phyloP scores from a whole-genome alignment of 1,139 yeast genomes.

The Geotrichum restrictum region DNA sequence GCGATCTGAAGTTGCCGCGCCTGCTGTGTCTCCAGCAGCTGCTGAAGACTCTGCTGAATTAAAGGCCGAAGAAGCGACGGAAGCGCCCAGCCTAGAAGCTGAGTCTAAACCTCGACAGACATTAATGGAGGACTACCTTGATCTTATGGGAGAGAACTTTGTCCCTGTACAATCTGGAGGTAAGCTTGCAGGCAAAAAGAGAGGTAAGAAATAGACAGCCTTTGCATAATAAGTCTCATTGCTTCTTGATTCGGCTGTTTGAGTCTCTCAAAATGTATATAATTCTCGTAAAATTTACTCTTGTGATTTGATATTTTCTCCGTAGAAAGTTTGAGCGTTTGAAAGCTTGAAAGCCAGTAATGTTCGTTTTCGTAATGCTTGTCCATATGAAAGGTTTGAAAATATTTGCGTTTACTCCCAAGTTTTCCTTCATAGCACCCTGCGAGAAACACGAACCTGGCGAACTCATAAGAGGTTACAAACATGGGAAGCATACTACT shows the following conservation, averaged over 20 bases:
- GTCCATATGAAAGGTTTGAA: too few relatives aligned
- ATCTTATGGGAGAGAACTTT: constrained; percentile 59
- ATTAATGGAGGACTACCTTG: constrained; percentile 53
- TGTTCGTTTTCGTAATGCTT: too few relatives aligned
- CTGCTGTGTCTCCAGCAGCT: constrained; percentile 8
- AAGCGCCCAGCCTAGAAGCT: constrained; percentile 8
- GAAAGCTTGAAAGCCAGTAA: too few relatives aligned
- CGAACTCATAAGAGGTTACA: background rate
- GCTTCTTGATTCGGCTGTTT: constrained; percentile 11
- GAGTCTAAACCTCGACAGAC: constrained; percentile 23
- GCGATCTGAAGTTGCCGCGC: constrained; percentile 2
- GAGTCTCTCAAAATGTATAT: constrained; percentile 5
- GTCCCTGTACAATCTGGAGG: constrained; percentile 62
- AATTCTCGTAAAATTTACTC: background rate
- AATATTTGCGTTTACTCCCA: too few relatives aligned
- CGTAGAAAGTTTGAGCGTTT: too few relatives aligned
- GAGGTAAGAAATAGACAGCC: constrained; percentile 37
- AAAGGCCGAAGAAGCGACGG: constrained; percentile 31
- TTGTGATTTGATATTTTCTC: constrained; percentile 5
- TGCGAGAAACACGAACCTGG: too few relatives aligned
- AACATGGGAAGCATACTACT: constrained; percentile 80
- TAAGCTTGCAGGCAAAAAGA: constrained; percentile 51
- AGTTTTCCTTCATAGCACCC: too few relatives aligned
- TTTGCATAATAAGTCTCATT: constrained; percentile 3
- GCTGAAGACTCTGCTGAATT: constrained; percentile 24